phyloP scores from a whole-genome alignment of 345 rosid genomes.

The Salix brachista region DNA sequence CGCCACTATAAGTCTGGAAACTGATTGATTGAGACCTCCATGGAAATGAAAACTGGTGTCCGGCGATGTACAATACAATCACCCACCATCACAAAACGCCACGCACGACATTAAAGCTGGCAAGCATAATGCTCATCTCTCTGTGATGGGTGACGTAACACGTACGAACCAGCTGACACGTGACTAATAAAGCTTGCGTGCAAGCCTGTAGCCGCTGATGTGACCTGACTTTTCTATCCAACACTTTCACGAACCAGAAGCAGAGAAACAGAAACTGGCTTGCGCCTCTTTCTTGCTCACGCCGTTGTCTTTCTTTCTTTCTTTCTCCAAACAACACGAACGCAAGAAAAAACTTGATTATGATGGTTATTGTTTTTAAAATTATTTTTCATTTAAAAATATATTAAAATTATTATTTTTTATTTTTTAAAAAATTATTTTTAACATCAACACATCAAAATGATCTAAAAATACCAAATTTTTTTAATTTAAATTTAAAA shows the following conservation, averaged over 20 bases:
- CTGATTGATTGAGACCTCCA: too few relatives aligned
- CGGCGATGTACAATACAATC: not conserved
- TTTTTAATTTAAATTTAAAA: too few relatives aligned
- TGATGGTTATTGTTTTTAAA: too few relatives aligned
- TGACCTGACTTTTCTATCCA: not conserved
- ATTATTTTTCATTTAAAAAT: too few relatives aligned
- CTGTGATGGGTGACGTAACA: slow-evolving; percentile 12
- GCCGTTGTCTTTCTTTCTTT: not conserved
- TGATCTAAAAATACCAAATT: too few relatives aligned
- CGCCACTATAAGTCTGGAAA: too few relatives aligned
- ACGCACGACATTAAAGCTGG: slow-evolving; percentile 17
- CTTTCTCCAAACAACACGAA: not conserved
- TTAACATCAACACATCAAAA: too few relatives aligned
- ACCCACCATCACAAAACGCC: not conserved
- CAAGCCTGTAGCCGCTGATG: not conserved
- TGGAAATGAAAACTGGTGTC: not conserved
- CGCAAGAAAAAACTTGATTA: too few relatives aligned
- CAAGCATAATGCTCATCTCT: slow-evolving; percentile 8
- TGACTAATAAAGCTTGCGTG: slow-evolving; percentile 11
- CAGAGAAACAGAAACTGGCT: not conserved
- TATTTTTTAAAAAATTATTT: too few relatives aligned
- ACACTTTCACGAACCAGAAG: not conserved
- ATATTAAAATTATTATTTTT: too few relatives aligned
- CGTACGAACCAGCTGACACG: slow-evolving; percentile 9
- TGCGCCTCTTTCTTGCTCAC: not conserved